Conservation (phyloP, 2,329 filamentous ascomycete genomes). For the Epichloe sp. region DNA sequence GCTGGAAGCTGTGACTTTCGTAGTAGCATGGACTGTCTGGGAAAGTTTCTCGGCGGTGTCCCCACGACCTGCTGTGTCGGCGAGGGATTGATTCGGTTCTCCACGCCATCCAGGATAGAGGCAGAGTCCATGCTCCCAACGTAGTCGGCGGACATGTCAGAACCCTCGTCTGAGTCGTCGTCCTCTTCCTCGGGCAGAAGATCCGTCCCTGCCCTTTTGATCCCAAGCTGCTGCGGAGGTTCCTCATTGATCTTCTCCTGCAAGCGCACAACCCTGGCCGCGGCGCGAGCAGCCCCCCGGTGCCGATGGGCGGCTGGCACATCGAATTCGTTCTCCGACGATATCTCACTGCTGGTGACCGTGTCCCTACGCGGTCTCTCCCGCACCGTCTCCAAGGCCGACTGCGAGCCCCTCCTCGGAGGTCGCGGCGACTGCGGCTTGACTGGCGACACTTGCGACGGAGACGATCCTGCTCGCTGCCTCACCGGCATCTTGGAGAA, state of each 20-base stretch:
- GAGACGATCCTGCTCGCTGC: slow-evolving; percentile 76
- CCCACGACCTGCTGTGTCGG: slow-evolving; percentile 46
- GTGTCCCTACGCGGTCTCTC: slow-evolving; percentile 60
- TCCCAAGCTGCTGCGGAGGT: slow-evolving; percentile 18
- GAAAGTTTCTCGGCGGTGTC: slow-evolving; percentile 48
- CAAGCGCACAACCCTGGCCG: slow-evolving; percentile 27
- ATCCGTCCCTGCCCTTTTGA: slow-evolving; percentile 34
- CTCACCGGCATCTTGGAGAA: slow-evolving; percentile 93
- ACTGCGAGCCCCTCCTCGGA: slow-evolving; percentile 54
- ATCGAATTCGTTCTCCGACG: slow-evolving; percentile 69
- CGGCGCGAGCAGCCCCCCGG: slow-evolving; percentile 45
- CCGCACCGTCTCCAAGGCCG: slow-evolving; percentile 55
- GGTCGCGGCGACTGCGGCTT: slow-evolving; percentile 41
- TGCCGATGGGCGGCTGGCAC: slow-evolving; percentile 51
- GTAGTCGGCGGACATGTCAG: slow-evolving; percentile 52
- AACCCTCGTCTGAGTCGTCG: slow-evolving; percentile 47
- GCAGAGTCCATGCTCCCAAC: slow-evolving; percentile 56
- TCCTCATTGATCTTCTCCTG: slow-evolving; percentile 27
- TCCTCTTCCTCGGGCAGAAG: slow-evolving; percentile 45
- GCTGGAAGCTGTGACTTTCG: slow-evolving; percentile 45
- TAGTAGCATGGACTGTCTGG: slow-evolving; percentile 50
- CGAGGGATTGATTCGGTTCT: slow-evolving; percentile 42
- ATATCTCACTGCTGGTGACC: slow-evolving; percentile 71
- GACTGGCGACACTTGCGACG: slow-evolving; percentile 54
- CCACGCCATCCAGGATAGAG: slow-evolving; percentile 54